Percentiles rank a stretch among this genome's conserved stretches.
phyloP scores from a whole-genome alignment of 225 moss, liverwort and hornwort genomes.

The Asterella californica region DNA sequence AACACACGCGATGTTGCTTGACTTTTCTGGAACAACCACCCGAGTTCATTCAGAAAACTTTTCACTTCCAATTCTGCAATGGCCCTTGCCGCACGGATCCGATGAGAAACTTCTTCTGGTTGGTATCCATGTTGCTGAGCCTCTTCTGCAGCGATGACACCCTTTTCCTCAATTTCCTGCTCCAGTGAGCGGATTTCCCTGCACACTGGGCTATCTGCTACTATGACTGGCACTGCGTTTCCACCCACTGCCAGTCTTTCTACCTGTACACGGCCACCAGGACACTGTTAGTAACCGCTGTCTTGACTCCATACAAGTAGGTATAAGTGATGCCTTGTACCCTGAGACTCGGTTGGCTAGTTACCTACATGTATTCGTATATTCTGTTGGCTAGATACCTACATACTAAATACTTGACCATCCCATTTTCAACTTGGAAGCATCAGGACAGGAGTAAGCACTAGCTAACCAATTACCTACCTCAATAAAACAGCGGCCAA shows the following conservation, averaged over 20 bases:
- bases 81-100: constrained; percentile 39
- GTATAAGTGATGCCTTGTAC: not conserved
- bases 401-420: not conserved
- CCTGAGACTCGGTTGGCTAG: not conserved
- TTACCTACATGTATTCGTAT: no score
- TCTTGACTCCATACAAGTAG: not conserved
- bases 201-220: constrained; percentile 62
- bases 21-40: constrained; percentile 80
- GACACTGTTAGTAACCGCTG: not conserved
- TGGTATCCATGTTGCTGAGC: constrained; percentile 32
- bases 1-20: constrained; percentile 23
- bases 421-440: not conserved
- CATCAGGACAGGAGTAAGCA: not conserved
- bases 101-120: constrained; percentile 34
- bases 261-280: constrained; percentile 41
- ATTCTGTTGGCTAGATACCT: no score
- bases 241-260: constrained; percentile 57
- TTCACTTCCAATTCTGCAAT: constrained; percentile 55
- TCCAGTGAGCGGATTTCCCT: constrained; percentile 71
- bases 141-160: constrained; percentile 34
- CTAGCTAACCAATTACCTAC: constrained; percentile 25
- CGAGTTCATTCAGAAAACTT: constrained; percentile 70
- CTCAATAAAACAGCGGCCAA: constrained; percentile 91
- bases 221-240: constrained; percentile 63
- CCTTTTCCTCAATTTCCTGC: constrained; percentile 55